Conservation (phyloP, 2,329 filamentous ascomycete species). For the Ophiocordyceps sinensis region DNA sequence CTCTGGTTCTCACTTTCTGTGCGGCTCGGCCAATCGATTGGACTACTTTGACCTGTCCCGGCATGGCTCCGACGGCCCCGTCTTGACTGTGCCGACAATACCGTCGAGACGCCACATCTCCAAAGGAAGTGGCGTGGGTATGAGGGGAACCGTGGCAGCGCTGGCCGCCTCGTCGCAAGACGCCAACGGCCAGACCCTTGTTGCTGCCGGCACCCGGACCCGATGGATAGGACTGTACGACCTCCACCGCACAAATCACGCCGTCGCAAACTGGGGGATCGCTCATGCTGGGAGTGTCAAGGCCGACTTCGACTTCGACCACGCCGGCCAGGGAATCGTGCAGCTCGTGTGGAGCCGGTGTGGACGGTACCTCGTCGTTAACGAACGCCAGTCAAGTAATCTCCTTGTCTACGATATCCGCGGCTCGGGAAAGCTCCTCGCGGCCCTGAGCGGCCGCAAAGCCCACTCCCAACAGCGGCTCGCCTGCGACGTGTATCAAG, state of each 20-base stretch:
- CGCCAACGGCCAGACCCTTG: slow-evolving; percentile 19
- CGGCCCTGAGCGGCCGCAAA: slow-evolving; percentile 34
- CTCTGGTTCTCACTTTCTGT: slow-evolving; percentile 44
- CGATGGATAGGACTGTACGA: slow-evolving; percentile 50
- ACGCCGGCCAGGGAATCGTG: slow-evolving; percentile 47
- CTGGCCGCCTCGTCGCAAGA: slow-evolving; percentile 30
- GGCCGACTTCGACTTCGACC: slow-evolving; percentile 15
- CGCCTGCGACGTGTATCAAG: slow-evolving; percentile 37
- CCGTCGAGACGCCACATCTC: slow-evolving; percentile 42
- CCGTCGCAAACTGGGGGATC: slow-evolving; percentile 45
- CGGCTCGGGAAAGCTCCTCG: slow-evolving; percentile 40
- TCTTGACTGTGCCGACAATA: slow-evolving; percentile 43
- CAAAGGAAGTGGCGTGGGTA: slow-evolving; percentile 47
- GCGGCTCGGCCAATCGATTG: slow-evolving; percentile 43
- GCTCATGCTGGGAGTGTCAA: slow-evolving; percentile 32
- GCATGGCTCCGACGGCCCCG: slow-evolving; percentile 33
- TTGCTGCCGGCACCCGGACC: slow-evolving; percentile 51
- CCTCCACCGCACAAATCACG: slow-evolving; percentile 35
- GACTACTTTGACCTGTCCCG: slow-evolving; percentile 45
- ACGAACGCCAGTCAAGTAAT: slow-evolving; percentile 40
- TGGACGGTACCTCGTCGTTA: slow-evolving; percentile 47
- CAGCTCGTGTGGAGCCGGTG: slow-evolving; percentile 49
- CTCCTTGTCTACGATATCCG: slow-evolving; percentile 50
- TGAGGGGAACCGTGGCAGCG: slow-evolving; percentile 46
- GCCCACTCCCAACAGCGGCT: slow-evolving; percentile 41